Percentiles rank a stretch among this genome's conserved stretches.
Evolutionary conservation across 192 early-diverging fungal species (phyloP).

Genomic region (Allomyces macrogynus): DNA sequence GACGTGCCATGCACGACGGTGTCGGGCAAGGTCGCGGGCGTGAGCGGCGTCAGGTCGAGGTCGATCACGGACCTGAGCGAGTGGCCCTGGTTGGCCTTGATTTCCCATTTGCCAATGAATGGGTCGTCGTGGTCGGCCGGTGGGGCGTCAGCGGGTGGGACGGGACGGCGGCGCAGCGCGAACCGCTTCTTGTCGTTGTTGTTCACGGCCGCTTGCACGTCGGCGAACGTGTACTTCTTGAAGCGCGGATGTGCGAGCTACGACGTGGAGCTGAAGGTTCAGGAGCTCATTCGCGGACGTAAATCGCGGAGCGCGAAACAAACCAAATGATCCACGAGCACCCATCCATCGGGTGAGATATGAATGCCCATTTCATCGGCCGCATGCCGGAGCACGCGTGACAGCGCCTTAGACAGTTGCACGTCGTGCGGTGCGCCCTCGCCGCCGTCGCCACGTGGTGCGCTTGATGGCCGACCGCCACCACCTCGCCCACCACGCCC

Average conservation of each 20-base stretch:
- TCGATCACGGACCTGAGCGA: constrained; percentile 1
- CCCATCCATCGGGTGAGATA: background rate
- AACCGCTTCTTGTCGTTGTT: constrained; percentile 4
- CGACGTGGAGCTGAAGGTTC: background rate
- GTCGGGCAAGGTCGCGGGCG: background rate
- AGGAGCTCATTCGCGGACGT: no score
- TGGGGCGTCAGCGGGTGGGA: background rate
- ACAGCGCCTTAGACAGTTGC: constrained; percentile 1
- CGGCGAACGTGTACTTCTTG: background rate
- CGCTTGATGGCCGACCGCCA: no score
- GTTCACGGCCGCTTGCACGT: background rate
- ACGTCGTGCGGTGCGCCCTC: background rate
- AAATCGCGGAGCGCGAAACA: background rate
- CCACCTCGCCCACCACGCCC: no score
- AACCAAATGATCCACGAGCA: background rate
- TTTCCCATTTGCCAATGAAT: background rate
- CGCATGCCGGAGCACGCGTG: background rate
- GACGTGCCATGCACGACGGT: background rate
- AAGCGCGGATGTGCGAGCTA: background rate
- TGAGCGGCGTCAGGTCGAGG: background rate
- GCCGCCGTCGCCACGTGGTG: background rate
- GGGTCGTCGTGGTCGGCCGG: background rate
- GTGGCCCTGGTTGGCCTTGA: constrained; percentile 5
- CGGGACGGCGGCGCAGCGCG: background rate
- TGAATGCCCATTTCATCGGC: background rate